Conservation (phyloP, 768 basidiomycete genomes). For the Auriscalpium vulgare region DNA sequence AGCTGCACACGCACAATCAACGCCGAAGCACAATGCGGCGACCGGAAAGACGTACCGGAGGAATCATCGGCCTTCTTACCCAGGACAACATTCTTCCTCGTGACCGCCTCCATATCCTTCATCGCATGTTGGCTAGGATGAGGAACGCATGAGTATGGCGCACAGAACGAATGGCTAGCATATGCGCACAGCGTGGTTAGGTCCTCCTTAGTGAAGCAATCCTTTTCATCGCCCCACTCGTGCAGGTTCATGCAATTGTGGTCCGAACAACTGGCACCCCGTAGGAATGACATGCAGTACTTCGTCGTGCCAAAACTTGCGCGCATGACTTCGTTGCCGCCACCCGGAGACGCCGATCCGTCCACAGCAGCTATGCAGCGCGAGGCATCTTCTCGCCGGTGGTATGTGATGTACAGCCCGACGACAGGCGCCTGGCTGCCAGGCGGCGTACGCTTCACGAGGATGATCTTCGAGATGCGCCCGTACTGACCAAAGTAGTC, state of each 20-base stretch:
- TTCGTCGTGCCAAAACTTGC: conserved; percentile 96
- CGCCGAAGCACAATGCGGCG: too few species aligned
- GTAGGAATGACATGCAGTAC: conserved; percentile 94
- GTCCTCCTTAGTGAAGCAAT: conserved; percentile 96
- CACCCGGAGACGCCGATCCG: conserved; percentile 84
- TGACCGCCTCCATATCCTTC: conserved; percentile 70
- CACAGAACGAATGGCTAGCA: background rate
- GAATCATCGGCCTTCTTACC: conserved; percentile 50
- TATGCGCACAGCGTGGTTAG: conserved; percentile 74
- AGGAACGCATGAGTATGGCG: conserved; percentile 5
- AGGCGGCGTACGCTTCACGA: conserved; percentile 81
- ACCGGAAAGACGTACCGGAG: conserved; percentile 5
- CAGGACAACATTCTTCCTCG: conserved; percentile 39
- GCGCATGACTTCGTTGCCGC: conserved; percentile 81
- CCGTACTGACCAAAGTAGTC: conserved; percentile 99
- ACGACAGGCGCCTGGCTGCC: conserved; percentile 67
- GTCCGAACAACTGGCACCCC: conserved; percentile 76
- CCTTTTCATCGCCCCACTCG: conserved; percentile 98
- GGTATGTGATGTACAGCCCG: conserved; percentile 95
- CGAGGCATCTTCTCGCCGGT: conserved; percentile 90
- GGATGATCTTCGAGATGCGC: conserved; percentile 90
- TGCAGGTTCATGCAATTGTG: conserved; percentile 91
- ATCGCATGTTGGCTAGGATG: conserved; percentile 77
- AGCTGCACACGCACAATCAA: conserved; percentile 15
- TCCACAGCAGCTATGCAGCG: conserved; percentile 91